Conservation (phyloP, 306 rosid genomes). For the Begonia masoniana region DNA sequence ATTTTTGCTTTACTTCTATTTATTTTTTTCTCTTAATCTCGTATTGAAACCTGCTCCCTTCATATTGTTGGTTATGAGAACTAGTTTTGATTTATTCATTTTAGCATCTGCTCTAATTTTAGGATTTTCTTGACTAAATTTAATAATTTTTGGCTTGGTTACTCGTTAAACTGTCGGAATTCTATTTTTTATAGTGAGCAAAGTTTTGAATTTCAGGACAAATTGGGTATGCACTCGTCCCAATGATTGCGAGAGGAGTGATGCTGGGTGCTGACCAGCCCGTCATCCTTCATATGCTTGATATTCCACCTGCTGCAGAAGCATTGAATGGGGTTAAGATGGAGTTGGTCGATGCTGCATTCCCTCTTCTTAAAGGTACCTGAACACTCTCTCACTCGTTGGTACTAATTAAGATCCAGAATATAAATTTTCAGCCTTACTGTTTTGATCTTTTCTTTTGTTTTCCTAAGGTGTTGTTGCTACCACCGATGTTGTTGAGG, state of each 20-base stretch:
- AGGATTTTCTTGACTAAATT: too few relatives aligned
- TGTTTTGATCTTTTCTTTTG: not conserved
- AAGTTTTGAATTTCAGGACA: constrained; percentile 48
- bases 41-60: too few relatives aligned
- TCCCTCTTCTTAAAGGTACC: constrained; percentile 80
- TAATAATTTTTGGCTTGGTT: too few relatives aligned
- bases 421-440: too few relatives aligned
- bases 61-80: too few relatives aligned
- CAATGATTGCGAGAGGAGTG: constrained; percentile 97
- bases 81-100: too few relatives aligned
- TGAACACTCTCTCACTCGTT: not conserved
- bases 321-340: constrained; percentile 81
- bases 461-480: constrained; percentile 84
- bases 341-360: constrained; percentile 94
- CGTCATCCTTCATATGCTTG: constrained; percentile 90
- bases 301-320: constrained; percentile 86
- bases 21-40: too few relatives aligned
- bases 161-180: too few relatives aligned
- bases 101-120: too few relatives aligned
- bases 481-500: constrained; percentile 94
- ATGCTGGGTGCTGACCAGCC: constrained; percentile 92
- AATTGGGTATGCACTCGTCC: constrained; percentile 96
- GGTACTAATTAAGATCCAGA: not conserved
- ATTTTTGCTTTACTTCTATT: too few relatives aligned
- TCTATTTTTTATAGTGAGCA: too few relatives aligned